phyloP scores from a whole-genome alignment of 768 basidiomycete genomes.

The Dacryopinax spathularia region DNA sequence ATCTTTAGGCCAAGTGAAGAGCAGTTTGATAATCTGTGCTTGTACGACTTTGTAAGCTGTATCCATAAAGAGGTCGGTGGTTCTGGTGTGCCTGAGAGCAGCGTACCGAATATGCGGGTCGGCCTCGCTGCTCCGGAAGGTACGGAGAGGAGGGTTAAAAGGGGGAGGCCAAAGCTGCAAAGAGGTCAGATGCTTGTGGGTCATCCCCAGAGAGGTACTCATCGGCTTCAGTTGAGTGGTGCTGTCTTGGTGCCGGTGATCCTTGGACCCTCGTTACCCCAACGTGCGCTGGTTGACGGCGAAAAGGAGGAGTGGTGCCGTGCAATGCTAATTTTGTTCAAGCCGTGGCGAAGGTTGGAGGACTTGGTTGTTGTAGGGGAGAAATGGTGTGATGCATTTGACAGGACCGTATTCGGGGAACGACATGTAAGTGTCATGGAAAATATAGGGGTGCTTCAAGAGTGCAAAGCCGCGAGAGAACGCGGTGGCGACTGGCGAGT shows the following conservation, averaged over 20 bases:
- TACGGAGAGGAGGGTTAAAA: too few relatives aligned
- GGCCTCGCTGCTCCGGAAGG: too few relatives aligned
- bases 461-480: too few relatives aligned
- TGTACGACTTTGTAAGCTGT: conserved; percentile 10
- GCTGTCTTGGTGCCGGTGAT: conserved; percentile 21
- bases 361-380: conserved; percentile 17
- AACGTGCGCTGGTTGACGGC: conserved; percentile 16
- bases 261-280: conserved; percentile 26
- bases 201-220: conserved; percentile 17
- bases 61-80: conserved; percentile 14
- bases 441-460: too few relatives aligned
- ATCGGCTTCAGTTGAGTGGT: conserved; percentile 11
- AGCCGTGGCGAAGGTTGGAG: conserved; percentile 26
- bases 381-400: conserved; percentile 26
- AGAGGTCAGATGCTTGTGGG: neutral
- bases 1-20: neutral
- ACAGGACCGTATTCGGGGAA: neutral
- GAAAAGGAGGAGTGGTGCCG: conserved; percentile 19
- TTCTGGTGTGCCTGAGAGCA: too few relatives aligned
- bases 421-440: neutral
- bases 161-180: neutral
- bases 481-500: too few relatives aligned
- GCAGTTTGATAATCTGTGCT: neutral
- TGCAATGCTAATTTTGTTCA: conserved; percentile 32
- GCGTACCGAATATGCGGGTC: too few relatives aligned